Evolutionary conservation across 164 flowering plant genomes (phyloP).

Genomic region (Kalanchoe fedtschenkoi): DNA sequence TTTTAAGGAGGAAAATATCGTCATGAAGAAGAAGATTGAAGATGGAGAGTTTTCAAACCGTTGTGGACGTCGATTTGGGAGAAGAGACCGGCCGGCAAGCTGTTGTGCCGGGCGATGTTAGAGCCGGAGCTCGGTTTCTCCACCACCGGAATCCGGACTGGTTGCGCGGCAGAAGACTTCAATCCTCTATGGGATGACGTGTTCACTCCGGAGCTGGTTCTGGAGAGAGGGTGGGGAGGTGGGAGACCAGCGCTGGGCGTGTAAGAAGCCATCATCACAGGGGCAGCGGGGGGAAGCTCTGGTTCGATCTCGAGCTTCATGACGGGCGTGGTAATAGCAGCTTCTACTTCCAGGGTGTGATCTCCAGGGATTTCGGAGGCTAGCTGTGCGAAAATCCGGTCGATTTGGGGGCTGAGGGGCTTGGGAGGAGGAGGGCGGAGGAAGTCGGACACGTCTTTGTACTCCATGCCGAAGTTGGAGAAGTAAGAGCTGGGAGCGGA

Average conservation of each 20-base stretch:
- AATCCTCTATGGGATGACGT: constrained; percentile 14
- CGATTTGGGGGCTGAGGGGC: constrained; percentile 41
- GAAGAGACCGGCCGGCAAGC: constrained; percentile 89
- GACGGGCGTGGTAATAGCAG: neutral
- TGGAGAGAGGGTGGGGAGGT: neutral
- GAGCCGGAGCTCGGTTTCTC: constrained; percentile 26
- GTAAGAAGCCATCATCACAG: neutral
- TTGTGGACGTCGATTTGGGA: constrained; percentile 36
- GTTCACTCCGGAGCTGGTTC: constrained; percentile 14
- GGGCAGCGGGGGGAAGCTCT: constrained; percentile 20
- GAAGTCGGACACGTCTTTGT: constrained; percentile 6
- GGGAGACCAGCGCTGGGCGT: neutral
- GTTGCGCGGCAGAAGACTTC: constrained; percentile 23
- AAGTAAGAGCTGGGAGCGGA: constrained; percentile 62
- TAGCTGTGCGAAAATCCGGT: constrained; percentile 28
- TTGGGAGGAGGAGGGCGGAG: constrained; percentile 18
- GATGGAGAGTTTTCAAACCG: constrained; percentile 15
- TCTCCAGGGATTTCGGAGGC: constrained; percentile 8
- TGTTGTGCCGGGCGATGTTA: constrained; percentile 65
- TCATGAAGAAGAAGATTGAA: neutral
- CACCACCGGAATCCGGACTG: constrained; percentile 19
- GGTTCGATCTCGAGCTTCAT: constrained; percentile 18
- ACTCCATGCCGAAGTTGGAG: constrained; percentile 17
- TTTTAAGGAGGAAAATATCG: neutral
- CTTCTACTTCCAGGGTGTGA: too few relatives aligned